Evolutionary conservation across 2,329 filamentous ascomycete genomes (phyloP).

Genomic region (Graphilbum fragrans): DNA sequence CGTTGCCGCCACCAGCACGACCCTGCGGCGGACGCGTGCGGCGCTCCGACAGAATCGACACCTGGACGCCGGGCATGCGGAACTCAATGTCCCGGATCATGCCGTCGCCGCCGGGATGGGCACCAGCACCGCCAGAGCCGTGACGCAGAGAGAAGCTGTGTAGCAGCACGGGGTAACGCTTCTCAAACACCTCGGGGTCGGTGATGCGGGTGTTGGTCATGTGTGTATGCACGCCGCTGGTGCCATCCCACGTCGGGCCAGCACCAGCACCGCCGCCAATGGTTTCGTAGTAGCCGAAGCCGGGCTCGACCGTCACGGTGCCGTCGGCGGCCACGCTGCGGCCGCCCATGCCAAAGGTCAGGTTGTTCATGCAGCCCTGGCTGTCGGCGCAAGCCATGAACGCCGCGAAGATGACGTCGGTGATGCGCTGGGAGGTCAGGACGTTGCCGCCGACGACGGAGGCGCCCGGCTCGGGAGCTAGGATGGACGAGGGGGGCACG

Average conservation of each 20-base stretch:
- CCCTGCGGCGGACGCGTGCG: too few species aligned
- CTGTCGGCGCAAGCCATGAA: constrained; percentile 15
- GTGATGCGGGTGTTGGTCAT: constrained; percentile 22
- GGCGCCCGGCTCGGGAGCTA: constrained; percentile 63
- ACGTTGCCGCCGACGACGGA: constrained; percentile 80
- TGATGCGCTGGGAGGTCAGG: constrained; percentile 67
- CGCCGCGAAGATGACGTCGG: constrained; percentile 50
- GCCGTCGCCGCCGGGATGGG: constrained; percentile 20
- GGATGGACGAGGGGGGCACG: constrained; percentile 60
- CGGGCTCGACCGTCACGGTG: constrained; percentile 13
- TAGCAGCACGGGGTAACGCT: constrained; percentile 21
- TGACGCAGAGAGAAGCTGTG: constrained; percentile 17
- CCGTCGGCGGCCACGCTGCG: constrained; percentile 8
- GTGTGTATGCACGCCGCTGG: constrained; percentile 16
- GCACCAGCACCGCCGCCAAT: constrained; percentile 22
- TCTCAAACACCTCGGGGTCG: constrained; percentile 21
- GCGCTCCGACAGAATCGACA: constrained; percentile 67
- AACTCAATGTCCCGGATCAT: constrained; percentile 23
- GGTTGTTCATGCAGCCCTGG: constrained; percentile 20
- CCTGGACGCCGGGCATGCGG: constrained; percentile 62
- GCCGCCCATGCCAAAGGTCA: constrained; percentile 18
- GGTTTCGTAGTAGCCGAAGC: constrained; percentile 19
- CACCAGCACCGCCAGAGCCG: constrained; percentile 18
- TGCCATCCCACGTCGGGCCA: constrained; percentile 17
- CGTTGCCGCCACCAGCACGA: too few species aligned